Percentiles rank a stretch among this genome's conserved stretches.
phyloP scores from a whole-genome alignment of 306 rosid genomes.

The Medicago ruthenica region DNA sequence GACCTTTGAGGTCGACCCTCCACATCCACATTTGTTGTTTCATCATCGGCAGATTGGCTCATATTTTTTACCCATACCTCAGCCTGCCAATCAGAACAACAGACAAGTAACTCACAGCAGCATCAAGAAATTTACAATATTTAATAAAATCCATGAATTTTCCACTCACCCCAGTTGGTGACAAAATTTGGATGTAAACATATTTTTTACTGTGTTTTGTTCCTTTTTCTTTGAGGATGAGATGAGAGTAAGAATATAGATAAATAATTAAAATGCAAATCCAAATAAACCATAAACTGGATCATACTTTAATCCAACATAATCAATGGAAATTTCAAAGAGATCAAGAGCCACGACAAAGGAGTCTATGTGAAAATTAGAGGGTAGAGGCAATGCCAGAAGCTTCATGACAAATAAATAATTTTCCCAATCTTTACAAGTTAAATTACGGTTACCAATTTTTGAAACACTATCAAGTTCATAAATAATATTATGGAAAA shows the following conservation, averaged over 20 bases:
- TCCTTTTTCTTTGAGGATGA: neutral
- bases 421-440: neutral
- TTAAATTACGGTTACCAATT: neutral
- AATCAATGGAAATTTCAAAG: neutral
- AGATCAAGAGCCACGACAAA: neutral
- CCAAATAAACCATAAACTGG: neutral
- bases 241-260: neutral
- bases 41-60: constrained; percentile 63
- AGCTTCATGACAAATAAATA: neutral
- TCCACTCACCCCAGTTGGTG: constrained; percentile 13
- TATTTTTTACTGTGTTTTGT: neutral
- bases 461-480: neutral
- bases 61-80: constrained; percentile 74
- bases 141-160: neutral
- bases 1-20: constrained; percentile 68
- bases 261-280: neutral
- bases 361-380: neutral
- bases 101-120: constrained; percentile 18
- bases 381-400: neutral
- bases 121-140: constrained; percentile 22
- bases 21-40: constrained; percentile 41
- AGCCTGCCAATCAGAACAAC: constrained; percentile 62
- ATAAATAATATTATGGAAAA: neutral
- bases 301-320: no score
- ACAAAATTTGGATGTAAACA: neutral